These are phyloP conservation scores for Eucalyptus sp. DNA, from an alignment of 345 rosid species.

Conservation along the genomic window DNA sequence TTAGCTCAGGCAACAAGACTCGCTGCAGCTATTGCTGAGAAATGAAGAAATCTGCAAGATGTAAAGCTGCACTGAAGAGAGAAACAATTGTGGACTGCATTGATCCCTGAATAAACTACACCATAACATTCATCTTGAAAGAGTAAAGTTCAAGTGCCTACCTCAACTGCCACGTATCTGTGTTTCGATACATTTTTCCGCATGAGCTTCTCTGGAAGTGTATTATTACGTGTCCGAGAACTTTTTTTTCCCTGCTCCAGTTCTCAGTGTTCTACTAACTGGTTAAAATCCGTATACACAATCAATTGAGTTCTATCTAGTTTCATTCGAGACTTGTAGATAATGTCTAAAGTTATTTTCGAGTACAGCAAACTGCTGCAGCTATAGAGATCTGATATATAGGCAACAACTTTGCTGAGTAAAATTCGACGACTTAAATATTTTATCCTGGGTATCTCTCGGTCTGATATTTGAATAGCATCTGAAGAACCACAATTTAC, in stretches of 20 bases:
- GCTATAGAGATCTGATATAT: not conserved
- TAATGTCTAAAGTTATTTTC: not conserved
- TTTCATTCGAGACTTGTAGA: not conserved
- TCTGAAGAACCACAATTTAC: not conserved
- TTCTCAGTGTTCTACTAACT: not conserved
- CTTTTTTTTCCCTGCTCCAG: not conserved
- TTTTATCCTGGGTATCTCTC: not conserved
- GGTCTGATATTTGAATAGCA: not conserved
- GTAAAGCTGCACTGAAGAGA: not conserved
- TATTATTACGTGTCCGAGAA: not conserved
- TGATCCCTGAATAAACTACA: not conserved
- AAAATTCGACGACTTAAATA: not conserved
- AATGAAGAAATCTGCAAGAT: not conserved
- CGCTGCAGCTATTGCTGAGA: not conserved
- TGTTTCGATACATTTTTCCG: not conserved
- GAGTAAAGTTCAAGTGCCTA: not conserved
- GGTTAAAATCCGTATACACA: not conserved
- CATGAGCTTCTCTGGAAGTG: not conserved
- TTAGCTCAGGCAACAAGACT: not conserved
- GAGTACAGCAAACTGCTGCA: not conserved
- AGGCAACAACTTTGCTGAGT: not conserved
- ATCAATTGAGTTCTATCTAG: not conserved
- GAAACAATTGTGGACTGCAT: not conserved
- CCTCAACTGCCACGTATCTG: not conserved
- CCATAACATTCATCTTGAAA: not conserved